Evolutionary conservation across 2,329 filamentous ascomycete genomes (phyloP).

Genomic region (Aspergillus sp.): DNA sequence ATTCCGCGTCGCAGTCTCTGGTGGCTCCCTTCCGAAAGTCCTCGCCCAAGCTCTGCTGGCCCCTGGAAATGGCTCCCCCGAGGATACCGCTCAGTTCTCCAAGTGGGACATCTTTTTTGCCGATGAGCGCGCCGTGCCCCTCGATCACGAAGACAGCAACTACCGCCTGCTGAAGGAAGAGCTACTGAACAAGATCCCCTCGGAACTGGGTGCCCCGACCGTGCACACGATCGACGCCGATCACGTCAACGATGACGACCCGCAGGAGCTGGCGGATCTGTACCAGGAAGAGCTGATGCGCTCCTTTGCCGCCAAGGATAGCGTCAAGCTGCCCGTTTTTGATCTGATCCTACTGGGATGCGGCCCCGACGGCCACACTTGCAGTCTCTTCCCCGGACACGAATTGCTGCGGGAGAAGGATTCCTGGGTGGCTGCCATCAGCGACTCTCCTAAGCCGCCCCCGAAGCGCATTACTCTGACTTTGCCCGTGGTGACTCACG

Average conservation of each 20-base stretch:
- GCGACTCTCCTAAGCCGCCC: constrained; percentile 93
- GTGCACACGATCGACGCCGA: constrained; percentile 77
- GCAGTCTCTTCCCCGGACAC: constrained; percentile 91
- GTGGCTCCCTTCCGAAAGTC: constrained; percentile 86
- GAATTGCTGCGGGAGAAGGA: constrained; percentile 79
- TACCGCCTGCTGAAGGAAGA: constrained; percentile 85
- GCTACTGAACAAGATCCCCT: constrained; percentile 83
- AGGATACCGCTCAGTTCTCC: constrained; percentile 71
- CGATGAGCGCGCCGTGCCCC: constrained; percentile 91
- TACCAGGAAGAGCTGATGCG: constrained; percentile 87
- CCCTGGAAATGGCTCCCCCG: constrained; percentile 48
- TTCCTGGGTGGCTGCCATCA: constrained; percentile 90
- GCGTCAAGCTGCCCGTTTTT: constrained; percentile 91
- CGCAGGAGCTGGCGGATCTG: constrained; percentile 87
- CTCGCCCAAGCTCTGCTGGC: constrained; percentile 81
- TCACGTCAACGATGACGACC: constrained; percentile 71
- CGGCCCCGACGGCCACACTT: constrained; percentile 95
- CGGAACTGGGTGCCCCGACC: constrained; percentile 63
- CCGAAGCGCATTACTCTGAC: constrained; percentile 88
- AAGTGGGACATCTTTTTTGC: constrained; percentile 99
- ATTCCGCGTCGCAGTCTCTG: constrained; percentile 92
- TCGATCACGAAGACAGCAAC: constrained; percentile 92
- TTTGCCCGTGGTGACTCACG: constrained; percentile 85
- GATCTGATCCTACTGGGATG: constrained; percentile 91
- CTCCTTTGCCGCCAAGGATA: constrained; percentile 88